Percentiles rank a stretch among this genome's conserved stretches.
Evolutionary conservation across 805 yeast genomes (phyloP).

Genomic region (Maudiozyma saulgeensis): DNA sequence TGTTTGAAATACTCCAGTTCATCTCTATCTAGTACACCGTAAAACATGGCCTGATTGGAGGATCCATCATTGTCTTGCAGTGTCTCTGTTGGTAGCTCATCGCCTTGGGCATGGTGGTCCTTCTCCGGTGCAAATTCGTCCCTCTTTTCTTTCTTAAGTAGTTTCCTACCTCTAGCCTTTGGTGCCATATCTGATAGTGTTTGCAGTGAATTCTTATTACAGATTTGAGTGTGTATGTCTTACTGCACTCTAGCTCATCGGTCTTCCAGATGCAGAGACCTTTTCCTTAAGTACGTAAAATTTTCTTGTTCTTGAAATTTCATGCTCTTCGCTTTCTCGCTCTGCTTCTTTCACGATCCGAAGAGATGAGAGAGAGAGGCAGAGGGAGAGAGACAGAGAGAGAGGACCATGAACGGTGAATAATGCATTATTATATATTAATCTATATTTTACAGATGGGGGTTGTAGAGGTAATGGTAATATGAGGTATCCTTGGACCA

Average conservation of each 20-base stretch:
- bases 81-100: conserved; percentile 6
- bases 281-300: background rate
- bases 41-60: conserved; percentile 41
- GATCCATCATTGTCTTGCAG: conserved; percentile 4
- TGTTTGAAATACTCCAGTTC: conserved; percentile 89
- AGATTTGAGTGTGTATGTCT: background rate
- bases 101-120: conserved; percentile 1
- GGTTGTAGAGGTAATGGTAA: too few relatives aligned
- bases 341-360: background rate
- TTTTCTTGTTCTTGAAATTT: background rate
- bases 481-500: too few relatives aligned
- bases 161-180: conserved; percentile 37
- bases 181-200: conserved; percentile 5
- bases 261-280: too few relatives aligned
- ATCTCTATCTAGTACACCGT: conserved; percentile 74
- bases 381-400: background rate
- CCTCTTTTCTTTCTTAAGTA: conserved; percentile 23
- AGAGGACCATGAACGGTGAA: background rate
- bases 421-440: background rate
- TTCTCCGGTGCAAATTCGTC: conserved; percentile 15
- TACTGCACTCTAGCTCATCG: background rate
- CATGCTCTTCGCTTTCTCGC: too few relatives aligned
- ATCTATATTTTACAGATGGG: too few relatives aligned
- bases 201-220: too few relatives aligned
- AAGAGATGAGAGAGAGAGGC: background rate